Evolutionary conservation across 768 basidiomycete genomes (phyloP), one percentile per base, ranked within the genome.

Genomic region (Boletus rubroflammeus): DNA sequence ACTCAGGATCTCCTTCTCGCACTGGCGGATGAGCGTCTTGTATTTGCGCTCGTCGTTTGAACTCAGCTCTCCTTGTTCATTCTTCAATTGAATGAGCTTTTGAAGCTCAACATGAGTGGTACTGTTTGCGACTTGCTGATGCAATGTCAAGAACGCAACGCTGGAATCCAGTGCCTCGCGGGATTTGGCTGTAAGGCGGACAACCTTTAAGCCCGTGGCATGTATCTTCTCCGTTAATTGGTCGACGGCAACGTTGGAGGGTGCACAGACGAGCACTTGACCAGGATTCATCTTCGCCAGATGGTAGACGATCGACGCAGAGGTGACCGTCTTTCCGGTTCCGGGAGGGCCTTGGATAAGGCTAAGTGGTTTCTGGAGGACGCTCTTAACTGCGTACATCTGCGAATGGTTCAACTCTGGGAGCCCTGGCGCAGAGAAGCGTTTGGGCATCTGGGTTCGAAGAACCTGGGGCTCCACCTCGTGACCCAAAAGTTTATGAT

Each of bases 241-340:
- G 67, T 99, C 97, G 55, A 99, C 97, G 43, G 97, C 97, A 62
- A 99, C 97, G 73, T 99, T 99, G 50, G 96, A 98, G 0, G 97
- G 97, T 8, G 97, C 97, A 68, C 94, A 95, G 58, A 99, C 97
- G 47, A 99, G 90, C 39, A 99, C 97, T 73, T 98, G 97, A 47
- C 96, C 96, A 0, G 95, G 94, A 67, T 98, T 98, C 96, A 99
- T 98, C 78, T 98, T 98, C 38, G 94, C 94, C 19, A 99, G 85
- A 68, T 99, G 96, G 71, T 98, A 92, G 42, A 99, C 97, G 61
- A 97, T 95, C 4, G 97, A 98, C 10, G 97, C 97, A 9, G 97
- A 99, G 0, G 97, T 99, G 50, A 99, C 97, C 1, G 97, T 99
- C 75, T 99, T 99, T 41, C 97, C 95, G 1, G 97, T 99, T 32